These are phyloP conservation scores for Pugionium dolabratum DNA, from an alignment of 345 rosid species.

Conservation along the genomic window DNA sequence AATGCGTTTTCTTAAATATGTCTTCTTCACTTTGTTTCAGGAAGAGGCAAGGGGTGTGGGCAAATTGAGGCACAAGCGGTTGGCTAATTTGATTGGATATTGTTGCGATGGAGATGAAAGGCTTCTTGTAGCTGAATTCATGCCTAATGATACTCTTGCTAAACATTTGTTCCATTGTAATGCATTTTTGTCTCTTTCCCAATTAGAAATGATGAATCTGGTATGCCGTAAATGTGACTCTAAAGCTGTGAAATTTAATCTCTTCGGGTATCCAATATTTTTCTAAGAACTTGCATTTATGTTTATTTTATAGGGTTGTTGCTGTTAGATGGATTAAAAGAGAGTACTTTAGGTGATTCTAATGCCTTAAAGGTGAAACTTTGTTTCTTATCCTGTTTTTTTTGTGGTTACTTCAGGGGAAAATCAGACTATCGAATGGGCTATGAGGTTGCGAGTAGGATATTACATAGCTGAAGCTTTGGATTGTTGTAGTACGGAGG, in stretches of 20 bases:
- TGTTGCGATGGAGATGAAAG: conserved; percentile 92
- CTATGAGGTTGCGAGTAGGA: conserved; percentile 74
- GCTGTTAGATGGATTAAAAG: neutral
- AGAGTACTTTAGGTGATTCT: too few relatives aligned
- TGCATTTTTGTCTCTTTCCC: neutral
- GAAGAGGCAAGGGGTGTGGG: conserved; percentile 88
- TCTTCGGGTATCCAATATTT: too few relatives aligned
- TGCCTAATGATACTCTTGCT: conserved; percentile 87
- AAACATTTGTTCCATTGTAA: conserved; percentile 80
- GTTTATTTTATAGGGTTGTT: too few relatives aligned
- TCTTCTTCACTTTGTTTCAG: conserved; percentile 31
- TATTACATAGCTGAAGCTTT: conserved; percentile 73
- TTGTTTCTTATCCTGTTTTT: conserved; percentile 1
- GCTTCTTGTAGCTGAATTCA: conserved; percentile 73
- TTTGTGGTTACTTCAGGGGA: conserved; percentile 49
- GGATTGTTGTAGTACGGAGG: conserved; percentile 64
- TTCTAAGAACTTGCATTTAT: too few relatives aligned
- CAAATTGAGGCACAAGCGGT: conserved; percentile 61
- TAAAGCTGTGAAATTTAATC: too few relatives aligned
- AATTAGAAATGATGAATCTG: neutral
- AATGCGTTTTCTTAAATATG: neutral
- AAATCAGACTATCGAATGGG: conserved; percentile 78
- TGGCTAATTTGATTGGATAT: conserved; percentile 87
- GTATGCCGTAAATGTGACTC: neutral
- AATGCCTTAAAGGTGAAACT: too few relatives aligned